Evolutionary conservation across 768 basidiomycete genomes (phyloP).

Genomic region (Lactarius quietus): DNA sequence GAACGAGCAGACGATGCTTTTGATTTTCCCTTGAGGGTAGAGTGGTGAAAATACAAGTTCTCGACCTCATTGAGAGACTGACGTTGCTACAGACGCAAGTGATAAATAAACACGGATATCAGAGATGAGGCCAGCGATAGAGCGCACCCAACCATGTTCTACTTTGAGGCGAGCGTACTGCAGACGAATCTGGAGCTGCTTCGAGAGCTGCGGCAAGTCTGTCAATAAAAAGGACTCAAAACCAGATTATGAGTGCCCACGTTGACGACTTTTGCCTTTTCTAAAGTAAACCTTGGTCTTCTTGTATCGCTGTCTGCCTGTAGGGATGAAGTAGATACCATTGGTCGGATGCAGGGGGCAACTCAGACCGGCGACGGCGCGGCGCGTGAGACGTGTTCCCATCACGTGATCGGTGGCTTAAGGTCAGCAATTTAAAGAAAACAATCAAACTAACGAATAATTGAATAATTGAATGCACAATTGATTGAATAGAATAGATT

Average conservation of each 20-base stretch:
- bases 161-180: constrained; percentile 76
- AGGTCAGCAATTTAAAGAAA: not conserved
- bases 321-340: constrained; percentile 17
- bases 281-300: constrained; percentile 46
- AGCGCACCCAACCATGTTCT: constrained; percentile 71
- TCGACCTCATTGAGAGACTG: constrained; percentile 77
- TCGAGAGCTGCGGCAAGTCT: constrained; percentile 46
- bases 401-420: constrained; percentile 19
- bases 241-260: constrained; percentile 33
- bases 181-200: constrained; percentile 67
- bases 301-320: constrained; percentile 31
- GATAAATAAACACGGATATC: not conserved
- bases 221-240: not conserved
- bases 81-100: constrained; percentile 49
- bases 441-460: not conserved
- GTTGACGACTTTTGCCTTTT: constrained; percentile 55
- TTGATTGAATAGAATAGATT: not conserved
- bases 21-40: constrained; percentile 39
- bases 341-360: not conserved
- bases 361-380: not conserved
- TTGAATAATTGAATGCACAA: not conserved
- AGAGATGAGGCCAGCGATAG: not conserved
- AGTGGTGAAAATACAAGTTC: constrained; percentile 73
- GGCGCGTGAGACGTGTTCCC: constrained; percentile 27
- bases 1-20: constrained; percentile 27